These are phyloP conservation scores for Cyclostephanos tholiformis DNA, from an alignment of 108 stramenopile genomes.

Conservation along the genomic window DNA sequence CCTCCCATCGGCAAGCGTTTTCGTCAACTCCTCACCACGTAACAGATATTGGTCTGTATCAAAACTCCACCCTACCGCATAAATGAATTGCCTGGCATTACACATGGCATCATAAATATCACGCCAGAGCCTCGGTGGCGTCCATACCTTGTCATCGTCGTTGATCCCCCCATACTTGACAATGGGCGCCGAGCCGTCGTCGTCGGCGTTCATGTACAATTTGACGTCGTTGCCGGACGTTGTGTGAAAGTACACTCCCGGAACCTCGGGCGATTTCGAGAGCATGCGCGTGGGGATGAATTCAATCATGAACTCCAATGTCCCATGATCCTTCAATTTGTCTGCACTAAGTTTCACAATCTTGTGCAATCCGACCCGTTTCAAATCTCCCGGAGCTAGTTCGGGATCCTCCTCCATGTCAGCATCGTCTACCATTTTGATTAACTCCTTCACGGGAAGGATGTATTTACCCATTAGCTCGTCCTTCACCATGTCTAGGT, in stretches of 20 bases:
- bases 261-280: constrained; percentile 43
- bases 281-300: constrained; percentile 50
- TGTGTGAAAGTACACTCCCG: constrained; percentile 44
- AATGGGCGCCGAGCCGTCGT: constrained; percentile 42
- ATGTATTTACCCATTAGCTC: constrained; percentile 50
- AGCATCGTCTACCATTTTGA: constrained; percentile 27
- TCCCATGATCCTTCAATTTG: constrained; percentile 37
- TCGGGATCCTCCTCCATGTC: constrained; percentile 21
- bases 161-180: constrained; percentile 39
- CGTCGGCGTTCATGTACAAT: constrained; percentile 59
- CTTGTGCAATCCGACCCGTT: constrained; percentile 54
- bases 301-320: constrained; percentile 57
- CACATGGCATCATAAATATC: constrained; percentile 58
- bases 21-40: constrained; percentile 41
- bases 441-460: constrained; percentile 49
- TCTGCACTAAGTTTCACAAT: constrained; percentile 38
- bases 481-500: constrained; percentile 41
- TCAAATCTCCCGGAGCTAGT: constrained; percentile 33
- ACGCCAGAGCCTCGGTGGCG: constrained; percentile 41
- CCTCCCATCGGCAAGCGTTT: constrained; percentile 12
- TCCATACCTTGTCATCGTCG: constrained; percentile 37
- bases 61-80: constrained; percentile 50
- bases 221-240: constrained; percentile 45
- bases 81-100: constrained; percentile 51
- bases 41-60: constrained; percentile 49